Base-by-base conservation (phyloP, 495 filamentous ascomycete genomes). In the Podospora appendiculata region DNA sequence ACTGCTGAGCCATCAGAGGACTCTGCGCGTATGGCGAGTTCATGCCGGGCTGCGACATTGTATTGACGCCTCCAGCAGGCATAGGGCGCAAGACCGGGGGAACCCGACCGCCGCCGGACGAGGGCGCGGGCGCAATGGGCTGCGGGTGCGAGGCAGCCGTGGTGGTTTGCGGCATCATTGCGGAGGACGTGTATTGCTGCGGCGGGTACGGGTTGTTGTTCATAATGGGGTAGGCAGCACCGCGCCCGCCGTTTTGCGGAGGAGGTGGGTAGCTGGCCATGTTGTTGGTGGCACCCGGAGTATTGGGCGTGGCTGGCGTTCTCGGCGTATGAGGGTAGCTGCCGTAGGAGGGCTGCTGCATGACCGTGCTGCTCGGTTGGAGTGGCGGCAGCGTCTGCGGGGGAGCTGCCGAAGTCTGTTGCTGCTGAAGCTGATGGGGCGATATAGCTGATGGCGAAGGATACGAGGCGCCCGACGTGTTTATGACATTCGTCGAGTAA, bases 361-460 rank as follows among this genome's bases (percentile, higher is more conserved):
- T 85, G 64, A 77, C 78, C 58, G 77, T 71, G 61, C 76, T 71
- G 67, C 79, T 81, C 51, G 80, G 78, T 67, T 88, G 83, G 49
- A 88, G 71, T 36, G 84, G 84, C 41, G 84, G 84, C 60, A 88
- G 73, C n/a, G 83, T 87, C 64, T 87, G 83, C 57, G 80, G 71
- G 64, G 81, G 79, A 40, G 75, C 71, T 36, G 76, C 54, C 47
- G 63, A 58, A 72, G 48, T 72, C 67, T 61, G 83, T 76, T 66
- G 60, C 38, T 57, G 60, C 38, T 57, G 60, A 18, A 45, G 47
- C 13, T 83, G 80, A 52, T 76, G 73, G 63, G 82, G 80, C 58
- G 58, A 51, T 45, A 58, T 51, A 41, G 65, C 58, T 46, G 65
- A 54, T 40, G 64, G 59, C 49, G 65, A 59, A 45, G 65, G 56